phyloP scores from a whole-genome alignment of 805 yeast species.

The Komagataella phaffii region DNA sequence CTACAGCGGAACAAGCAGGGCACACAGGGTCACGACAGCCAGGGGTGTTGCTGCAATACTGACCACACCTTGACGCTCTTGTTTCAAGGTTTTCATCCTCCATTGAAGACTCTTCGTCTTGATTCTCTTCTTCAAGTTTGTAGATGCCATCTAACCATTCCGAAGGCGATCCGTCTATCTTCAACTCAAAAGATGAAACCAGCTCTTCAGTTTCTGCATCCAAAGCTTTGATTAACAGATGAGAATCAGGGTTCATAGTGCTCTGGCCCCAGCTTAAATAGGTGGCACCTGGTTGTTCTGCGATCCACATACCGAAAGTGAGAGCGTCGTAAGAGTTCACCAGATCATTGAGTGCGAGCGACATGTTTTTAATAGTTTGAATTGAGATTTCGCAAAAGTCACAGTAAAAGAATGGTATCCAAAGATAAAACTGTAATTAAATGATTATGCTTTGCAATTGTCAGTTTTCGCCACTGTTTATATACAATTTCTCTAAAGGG shows the following conservation, averaged over 20 bases:
- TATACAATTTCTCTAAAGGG: too few relatives aligned
- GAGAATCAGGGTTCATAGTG: background rate
- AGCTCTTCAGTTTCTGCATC: background rate
- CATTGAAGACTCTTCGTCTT: background rate
- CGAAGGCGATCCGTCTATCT: background rate
- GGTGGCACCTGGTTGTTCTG: background rate
- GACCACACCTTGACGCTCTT: background rate
- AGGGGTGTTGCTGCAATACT: background rate
- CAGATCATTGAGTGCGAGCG: background rate
- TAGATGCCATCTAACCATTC: background rate
- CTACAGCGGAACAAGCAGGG: background rate
- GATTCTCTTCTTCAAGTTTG: background rate
- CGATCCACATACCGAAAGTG: background rate
- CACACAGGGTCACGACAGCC: background rate
- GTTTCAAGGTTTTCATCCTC: background rate
- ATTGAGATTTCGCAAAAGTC: background rate
- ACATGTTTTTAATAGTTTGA: background rate
- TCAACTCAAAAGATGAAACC: background rate
- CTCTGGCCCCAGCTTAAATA: background rate
- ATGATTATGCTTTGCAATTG: background rate
- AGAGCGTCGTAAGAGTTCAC: background rate
- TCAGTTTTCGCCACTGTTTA: too few relatives aligned
- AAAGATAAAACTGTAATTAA: background rate
- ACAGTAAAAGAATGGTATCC: background rate
- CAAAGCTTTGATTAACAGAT: background rate